Conservation (phyloP, 306 rosid species). For the Ziziphus jujuba region DNA sequence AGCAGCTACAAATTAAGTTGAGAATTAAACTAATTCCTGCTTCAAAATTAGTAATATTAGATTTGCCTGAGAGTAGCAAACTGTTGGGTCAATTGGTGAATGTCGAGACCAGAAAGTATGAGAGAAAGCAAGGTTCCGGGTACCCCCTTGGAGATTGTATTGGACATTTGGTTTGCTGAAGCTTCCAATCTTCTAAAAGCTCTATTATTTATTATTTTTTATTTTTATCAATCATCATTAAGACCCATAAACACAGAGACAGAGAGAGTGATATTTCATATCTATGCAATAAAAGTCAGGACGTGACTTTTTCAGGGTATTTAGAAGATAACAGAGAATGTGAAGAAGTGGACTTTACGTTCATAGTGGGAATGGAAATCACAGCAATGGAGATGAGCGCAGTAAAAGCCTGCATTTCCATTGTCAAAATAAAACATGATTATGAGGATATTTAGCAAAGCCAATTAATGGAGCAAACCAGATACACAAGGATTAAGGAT, state of each 20-base stretch:
- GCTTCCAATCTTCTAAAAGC: conserved; percentile 50
- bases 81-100: conserved; percentile 48
- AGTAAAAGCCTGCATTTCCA: conserved; percentile 38
- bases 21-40: background rate
- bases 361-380: conserved; percentile 46
- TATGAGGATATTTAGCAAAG: too few species aligned
- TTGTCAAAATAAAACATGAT: too few species aligned
- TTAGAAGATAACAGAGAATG: background rate
- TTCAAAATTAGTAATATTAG: background rate
- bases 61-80: conserved; percentile 41
- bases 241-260: background rate
- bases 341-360: conserved; percentile 24
- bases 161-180: conserved; percentile 40
- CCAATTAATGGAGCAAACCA: too few species aligned
- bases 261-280: background rate
- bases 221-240: conserved; percentile 3
- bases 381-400: conserved; percentile 46
- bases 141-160: conserved; percentile 45
- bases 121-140: conserved; percentile 55
- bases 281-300: background rate
- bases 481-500: too few species aligned
- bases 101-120: conserved; percentile 55
- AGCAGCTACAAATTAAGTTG: too few species aligned
- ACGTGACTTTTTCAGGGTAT: too few species aligned
- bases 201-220: too few species aligned